phyloP scores from a whole-genome alignment of 2,329 filamentous ascomycete genomes.

The Pseudogymnoascus sp. region DNA sequence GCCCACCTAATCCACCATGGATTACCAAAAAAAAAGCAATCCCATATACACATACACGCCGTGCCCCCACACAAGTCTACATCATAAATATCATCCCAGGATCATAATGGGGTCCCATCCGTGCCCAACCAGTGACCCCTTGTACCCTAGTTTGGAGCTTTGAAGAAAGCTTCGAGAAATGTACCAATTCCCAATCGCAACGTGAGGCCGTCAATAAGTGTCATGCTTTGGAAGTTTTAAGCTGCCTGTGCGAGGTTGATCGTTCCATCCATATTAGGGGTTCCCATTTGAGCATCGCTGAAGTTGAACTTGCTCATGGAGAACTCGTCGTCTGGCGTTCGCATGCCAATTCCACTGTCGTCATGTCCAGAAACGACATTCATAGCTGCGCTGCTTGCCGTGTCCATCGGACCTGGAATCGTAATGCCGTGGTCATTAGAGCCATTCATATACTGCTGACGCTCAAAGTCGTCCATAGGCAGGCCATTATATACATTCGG shows the following conservation, averaged over 20 bases:
- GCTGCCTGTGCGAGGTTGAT: constrained; percentile 2
- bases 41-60: constrained; percentile 9
- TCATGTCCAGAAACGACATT: constrained; percentile 43
- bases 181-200: not conserved
- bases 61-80: constrained; percentile 3
- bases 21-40: constrained; percentile 8
- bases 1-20: constrained; percentile 8
- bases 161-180: constrained; percentile 4
- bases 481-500: constrained; percentile 27
- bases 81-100: constrained; percentile 9
- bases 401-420: constrained; percentile 26
- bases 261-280: constrained; percentile 11
- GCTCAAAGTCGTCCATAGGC: constrained; percentile 25
- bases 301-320: constrained; percentile 53
- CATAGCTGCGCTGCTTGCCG: constrained; percentile 39
- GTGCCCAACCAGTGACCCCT: constrained; percentile 4
- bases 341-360: constrained; percentile 69
- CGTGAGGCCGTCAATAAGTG: not conserved
- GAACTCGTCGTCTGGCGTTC: constrained; percentile 60
- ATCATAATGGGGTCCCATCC: constrained; percentile 9
- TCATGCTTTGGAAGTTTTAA: not conserved
- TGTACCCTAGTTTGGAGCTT: constrained; percentile 6
- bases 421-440: constrained; percentile 14
- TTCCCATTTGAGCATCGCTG: constrained; percentile 18
- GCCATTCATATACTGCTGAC: constrained; percentile 20